These are phyloP conservation scores for Bombardia bombarda DNA, from an alignment of 495 filamentous ascomycete genomes.

Conservation along the genomic window DNA sequence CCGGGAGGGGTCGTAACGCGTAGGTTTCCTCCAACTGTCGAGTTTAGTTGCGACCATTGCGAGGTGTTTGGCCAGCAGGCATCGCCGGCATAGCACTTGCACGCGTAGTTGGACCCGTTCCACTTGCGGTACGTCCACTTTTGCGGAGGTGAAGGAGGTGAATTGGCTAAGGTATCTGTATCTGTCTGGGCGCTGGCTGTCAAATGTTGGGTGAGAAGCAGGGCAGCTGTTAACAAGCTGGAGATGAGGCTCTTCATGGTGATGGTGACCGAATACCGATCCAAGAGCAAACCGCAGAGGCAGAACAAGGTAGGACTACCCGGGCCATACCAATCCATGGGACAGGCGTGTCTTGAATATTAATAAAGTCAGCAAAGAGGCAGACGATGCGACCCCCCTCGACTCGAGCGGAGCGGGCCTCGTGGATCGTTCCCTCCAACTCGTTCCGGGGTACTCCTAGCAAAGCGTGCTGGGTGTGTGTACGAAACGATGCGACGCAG, in stretches of 20 bases:
- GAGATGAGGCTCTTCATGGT: conserved; percentile 12
- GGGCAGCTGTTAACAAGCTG: conserved; percentile 7
- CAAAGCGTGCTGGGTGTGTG: not conserved
- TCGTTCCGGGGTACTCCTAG: not conserved
- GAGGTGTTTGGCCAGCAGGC: conserved; percentile 23
- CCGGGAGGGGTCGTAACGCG: conserved; percentile 16
- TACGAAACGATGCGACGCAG: conserved; percentile 1
- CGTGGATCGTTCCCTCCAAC: too few species aligned
- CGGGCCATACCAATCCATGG: not conserved
- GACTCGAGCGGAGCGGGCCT: too few species aligned
- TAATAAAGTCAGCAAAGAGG: not conserved
- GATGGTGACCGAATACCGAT: not conserved
- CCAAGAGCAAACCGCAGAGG: not conserved
- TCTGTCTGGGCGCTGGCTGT: not conserved
- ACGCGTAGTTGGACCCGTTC: conserved; percentile 21
- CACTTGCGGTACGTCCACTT: conserved; percentile 20
- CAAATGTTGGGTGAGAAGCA: conserved; percentile 9
- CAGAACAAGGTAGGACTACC: not conserved
- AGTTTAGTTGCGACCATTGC: conserved; percentile 24
- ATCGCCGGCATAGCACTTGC: conserved; percentile 29
- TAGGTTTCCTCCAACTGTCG: conserved; percentile 21
- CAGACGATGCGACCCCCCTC: not conserved
- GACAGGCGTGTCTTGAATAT: not conserved
- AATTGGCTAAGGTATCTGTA: not conserved
- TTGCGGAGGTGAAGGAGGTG: not conserved